Base-by-base conservation (phyloP, 805 yeast species). In the Lipomyces spencermartinsiae region DNA sequence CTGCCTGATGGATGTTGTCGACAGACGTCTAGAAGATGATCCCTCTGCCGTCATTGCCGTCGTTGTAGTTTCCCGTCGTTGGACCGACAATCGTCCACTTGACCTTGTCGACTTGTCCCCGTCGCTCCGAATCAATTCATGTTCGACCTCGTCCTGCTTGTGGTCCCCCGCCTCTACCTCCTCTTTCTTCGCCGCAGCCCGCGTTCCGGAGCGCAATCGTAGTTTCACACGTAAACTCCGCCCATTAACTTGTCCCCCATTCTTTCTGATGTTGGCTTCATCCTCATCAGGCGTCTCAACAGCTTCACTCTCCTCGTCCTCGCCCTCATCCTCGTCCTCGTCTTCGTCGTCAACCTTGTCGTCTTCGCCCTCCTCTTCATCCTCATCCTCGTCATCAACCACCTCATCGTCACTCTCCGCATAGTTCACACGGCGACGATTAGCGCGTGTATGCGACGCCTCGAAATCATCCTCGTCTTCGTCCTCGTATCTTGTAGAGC, bases 251-350 rank as follows among this genome's bases (percentile, higher is more conserved):
- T 54, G 59, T 25, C 58, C 60, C 29, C 29, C 29, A 25, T 25
- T 25, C 3, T 25, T 25, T 25, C 29, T 25, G 1, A 25, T 25
- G 29, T 25, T 59, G 61, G 29, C 9, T 72, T 62, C 57, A 53
- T 37, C 61, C 59, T 68, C 77, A 19, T 49, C 64, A n/a, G 75
- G 79, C 83, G 77, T 80, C 82, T 74, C 84, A 71, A 82, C 83
- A 78, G 74, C 68, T 33, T 64, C 70, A 7, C 46, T 8, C 39
- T 65, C 58, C 31, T 39, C 68, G 7, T 66, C 61, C 14, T 59
- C 67, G 16, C 34, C 55, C n/a, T 53, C 58, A 10, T 31, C 61
- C 16, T 51, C n/a, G 8, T 29, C 83, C 77, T 70, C 82, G 83
- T 60, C 81, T 78, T 73, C 66, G 79, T 31, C 61, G 29, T 51